Percentiles rank a stretch among this genome's conserved stretches.
phyloP scores from a whole-genome alignment of 306 rosid species.

The Lablab purpureus region DNA sequence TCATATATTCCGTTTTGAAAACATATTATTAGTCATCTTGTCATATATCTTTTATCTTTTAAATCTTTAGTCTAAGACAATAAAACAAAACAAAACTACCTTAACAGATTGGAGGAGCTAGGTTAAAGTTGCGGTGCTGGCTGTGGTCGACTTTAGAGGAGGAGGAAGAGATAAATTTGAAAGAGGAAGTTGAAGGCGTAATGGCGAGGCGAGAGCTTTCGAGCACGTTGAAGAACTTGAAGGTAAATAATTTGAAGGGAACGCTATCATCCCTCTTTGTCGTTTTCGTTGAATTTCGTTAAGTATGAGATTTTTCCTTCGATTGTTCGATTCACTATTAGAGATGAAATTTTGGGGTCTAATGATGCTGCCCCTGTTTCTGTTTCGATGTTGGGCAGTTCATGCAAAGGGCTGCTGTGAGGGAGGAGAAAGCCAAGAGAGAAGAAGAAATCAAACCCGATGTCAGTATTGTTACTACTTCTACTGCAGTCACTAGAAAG shows the following conservation, averaged over 20 bases:
- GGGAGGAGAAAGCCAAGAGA: conserved; percentile 68
- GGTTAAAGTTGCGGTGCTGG: conserved; percentile 34
- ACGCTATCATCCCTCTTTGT: neutral
- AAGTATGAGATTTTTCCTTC: neutral
- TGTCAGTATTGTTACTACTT: conserved; percentile 53
- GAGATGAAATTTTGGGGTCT: neutral
- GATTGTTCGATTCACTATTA: conserved; percentile 17
- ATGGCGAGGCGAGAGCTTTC: conserved; percentile 89
- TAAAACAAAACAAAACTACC: neutral
- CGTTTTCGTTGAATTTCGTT: neutral
- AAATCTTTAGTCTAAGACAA: neutral
- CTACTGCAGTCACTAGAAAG: conserved; percentile 49
- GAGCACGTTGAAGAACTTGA: conserved; percentile 75
- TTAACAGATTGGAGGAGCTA: conserved; percentile 37
- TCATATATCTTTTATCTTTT: neutral
- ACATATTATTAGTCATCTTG: conserved; percentile 19
- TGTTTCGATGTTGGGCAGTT: conserved; percentile 55
- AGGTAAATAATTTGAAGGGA: conserved; percentile 55
- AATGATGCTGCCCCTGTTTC: neutral
- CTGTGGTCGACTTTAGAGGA: neutral
- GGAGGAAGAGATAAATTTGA: conserved; percentile 9
- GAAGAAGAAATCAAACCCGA: conserved; percentile 66
- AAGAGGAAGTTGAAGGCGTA: neutral
- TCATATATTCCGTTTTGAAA: neutral
- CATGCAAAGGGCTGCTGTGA: conserved; percentile 86